phyloP scores from a whole-genome alignment of 1,284 basidiomycete species.

The Cerioporus squamosus region DNA sequence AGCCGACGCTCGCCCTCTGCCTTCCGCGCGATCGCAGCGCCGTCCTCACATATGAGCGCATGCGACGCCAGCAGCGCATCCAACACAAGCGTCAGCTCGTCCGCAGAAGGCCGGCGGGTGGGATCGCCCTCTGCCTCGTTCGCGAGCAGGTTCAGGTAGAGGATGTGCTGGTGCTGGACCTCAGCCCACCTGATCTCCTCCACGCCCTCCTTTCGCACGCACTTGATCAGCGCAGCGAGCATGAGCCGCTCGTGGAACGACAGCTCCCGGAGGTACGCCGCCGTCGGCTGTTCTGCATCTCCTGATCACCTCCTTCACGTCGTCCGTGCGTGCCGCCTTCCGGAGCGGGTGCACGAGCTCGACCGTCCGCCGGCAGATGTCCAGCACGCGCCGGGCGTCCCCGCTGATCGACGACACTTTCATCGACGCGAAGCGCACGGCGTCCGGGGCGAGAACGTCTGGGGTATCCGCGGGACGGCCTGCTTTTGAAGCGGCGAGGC shows the following conservation, averaged over 20 bases:
- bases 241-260: slow-evolving; percentile 89
- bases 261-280: slow-evolving; percentile 80
- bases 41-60: slow-evolving; percentile 74
- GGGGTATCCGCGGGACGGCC: slow-evolving; percentile 44
- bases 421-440: slow-evolving; percentile 89
- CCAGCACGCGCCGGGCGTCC: slow-evolving; percentile 92
- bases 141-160: slow-evolving; percentile 61
- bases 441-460: slow-evolving; percentile 76
- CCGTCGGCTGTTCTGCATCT: slow-evolving; percentile 93
- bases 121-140: slow-evolving; percentile 45
- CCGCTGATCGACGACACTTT: slow-evolving; percentile 94
- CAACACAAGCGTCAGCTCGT: slow-evolving; percentile 64
- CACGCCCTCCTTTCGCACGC: slow-evolving; percentile 84
- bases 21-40: slow-evolving; percentile 53
- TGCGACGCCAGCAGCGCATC: slow-evolving; percentile 73
- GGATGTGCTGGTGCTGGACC: slow-evolving; percentile 73
- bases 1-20: slow-evolving; percentile 62
- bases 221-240: slow-evolving; percentile 87
- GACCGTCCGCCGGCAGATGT: slow-evolving; percentile 90
- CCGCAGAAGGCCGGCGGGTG: slow-evolving; percentile 53
- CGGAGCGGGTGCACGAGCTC: slow-evolving; percentile 68
- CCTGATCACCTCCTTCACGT: slow-evolving; percentile 84
- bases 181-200: slow-evolving; percentile 87
- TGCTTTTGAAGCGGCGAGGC: slow-evolving; percentile 66
- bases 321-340: slow-evolving; percentile 67